Conservation (phyloP, 768 basidiomycete genomes). For the Suillus occidentalis region DNA sequence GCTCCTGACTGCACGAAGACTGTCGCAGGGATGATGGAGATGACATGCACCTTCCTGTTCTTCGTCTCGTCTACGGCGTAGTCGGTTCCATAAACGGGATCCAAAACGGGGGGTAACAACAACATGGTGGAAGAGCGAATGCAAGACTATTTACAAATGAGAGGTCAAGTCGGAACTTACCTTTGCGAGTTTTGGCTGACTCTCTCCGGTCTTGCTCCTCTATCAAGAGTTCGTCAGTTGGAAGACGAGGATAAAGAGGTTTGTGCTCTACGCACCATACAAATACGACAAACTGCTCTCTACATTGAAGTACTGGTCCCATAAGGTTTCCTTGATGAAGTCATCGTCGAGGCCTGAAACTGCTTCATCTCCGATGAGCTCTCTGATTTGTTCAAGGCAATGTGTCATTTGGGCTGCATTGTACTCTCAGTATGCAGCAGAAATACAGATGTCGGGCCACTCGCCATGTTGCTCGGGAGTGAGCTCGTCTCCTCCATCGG, state of each 20-base stretch:
- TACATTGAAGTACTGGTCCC: slow-evolving; percentile 87
- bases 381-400: slow-evolving; percentile 66
- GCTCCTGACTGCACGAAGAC: slow-evolving; percentile 21
- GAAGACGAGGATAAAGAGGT: neutral
- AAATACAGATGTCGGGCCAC: slow-evolving; percentile 10
- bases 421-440: slow-evolving; percentile 7
- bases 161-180: slow-evolving; percentile 54
- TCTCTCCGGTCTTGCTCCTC: slow-evolving; percentile 70
- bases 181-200: slow-evolving; percentile 74
- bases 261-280: slow-evolving; percentile 52
- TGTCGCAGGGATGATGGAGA: slow-evolving; percentile 25
- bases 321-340: slow-evolving; percentile 76
- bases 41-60: slow-evolving; percentile 61
- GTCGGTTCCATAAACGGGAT: slow-evolving; percentile 35
- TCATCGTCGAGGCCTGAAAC: slow-evolving; percentile 69
- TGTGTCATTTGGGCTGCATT: slow-evolving; percentile 62
- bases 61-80: slow-evolving; percentile 36
- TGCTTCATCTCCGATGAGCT: slow-evolving; percentile 64
- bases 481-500: slow-evolving; percentile 78
- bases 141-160: slow-evolving; percentile 35
- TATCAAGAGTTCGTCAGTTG: slow-evolving; percentile 27
- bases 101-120: slow-evolving; percentile 28
- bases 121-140: slow-evolving; percentile 35
- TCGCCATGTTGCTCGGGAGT: slow-evolving; percentile 82
- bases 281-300: slow-evolving; percentile 75